Percentiles rank a stretch among this genome's conserved stretches.
Conservation (phyloP, 1,284 basidiomycete species). For the Ustilago bromivora region DNA sequence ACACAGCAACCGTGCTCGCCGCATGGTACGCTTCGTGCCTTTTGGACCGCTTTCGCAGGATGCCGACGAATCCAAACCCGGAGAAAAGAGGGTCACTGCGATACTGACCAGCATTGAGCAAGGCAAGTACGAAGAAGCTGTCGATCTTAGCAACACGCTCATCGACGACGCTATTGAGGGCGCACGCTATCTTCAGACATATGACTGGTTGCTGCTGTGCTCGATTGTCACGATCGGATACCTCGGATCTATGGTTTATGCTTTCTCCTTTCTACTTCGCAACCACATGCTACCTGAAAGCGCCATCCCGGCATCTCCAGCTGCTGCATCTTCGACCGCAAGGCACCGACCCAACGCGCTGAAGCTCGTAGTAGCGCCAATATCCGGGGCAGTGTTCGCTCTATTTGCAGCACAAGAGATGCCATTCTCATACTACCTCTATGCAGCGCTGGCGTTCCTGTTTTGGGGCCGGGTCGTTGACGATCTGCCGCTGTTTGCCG, state of each 20-base stretch:
- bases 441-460: conserved; percentile 80
- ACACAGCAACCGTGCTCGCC: conserved; percentile 70
- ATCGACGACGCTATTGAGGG: conserved; percentile 77
- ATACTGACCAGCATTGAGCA: conserved; percentile 70
- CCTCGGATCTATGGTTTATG: conserved; percentile 77
- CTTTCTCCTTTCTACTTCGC: conserved; percentile 61
- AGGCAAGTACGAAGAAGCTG: conserved; percentile 74
- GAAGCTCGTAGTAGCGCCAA: conserved; percentile 28
- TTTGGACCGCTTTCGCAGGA: conserved; percentile 25
- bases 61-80: conserved; percentile 67
- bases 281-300: conserved; percentile 43
- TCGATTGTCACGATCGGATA: conserved; percentile 80
- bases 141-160: conserved; percentile 74
- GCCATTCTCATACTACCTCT: conserved; percentile 82
- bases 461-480: conserved; percentile 73
- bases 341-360: conserved; percentile 11
- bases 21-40: conserved; percentile 56
- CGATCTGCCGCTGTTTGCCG: conserved; percentile 35
- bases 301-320: neutral
- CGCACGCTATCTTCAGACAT: conserved; percentile 84
- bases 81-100: conserved; percentile 56
- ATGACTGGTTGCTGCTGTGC: conserved; percentile 81
- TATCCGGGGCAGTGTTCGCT: conserved; percentile 50
- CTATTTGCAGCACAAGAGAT: conserved; percentile 77
- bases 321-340: neutral